phyloP scores from a whole-genome alignment of 352 stramenopile genomes.

The Phytophthora syringae region DNA sequence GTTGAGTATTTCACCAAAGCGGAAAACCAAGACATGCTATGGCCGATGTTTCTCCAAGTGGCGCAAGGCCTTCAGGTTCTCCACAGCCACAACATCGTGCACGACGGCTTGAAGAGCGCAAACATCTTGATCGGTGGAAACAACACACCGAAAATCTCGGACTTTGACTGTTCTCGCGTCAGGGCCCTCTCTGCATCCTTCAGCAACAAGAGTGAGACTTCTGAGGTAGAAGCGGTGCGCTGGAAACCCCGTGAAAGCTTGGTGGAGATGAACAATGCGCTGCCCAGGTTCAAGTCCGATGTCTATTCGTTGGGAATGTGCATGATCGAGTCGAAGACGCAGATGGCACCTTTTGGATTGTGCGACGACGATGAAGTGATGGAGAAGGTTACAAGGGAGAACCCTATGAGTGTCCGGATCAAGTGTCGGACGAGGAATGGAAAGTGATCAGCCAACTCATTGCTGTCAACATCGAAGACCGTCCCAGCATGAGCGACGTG shows the following conservation, averaged over 20 bases:
- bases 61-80: slow-evolving; percentile 58
- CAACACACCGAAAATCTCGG: slow-evolving; percentile 27
- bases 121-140: slow-evolving; percentile 74
- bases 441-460: neutral
- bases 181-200: slow-evolving; percentile 10
- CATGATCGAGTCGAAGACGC: slow-evolving; percentile 34
- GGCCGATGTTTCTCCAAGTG: slow-evolving; percentile 28
- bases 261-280: neutral
- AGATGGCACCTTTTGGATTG: slow-evolving; percentile 15
- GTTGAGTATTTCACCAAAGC: slow-evolving; percentile 18
- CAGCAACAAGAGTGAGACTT: slow-evolving; percentile 5
- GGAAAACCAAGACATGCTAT: slow-evolving; percentile 10
- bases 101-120: slow-evolving; percentile 83
- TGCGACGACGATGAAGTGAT: slow-evolving; percentile 9
- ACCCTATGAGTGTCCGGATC: slow-evolving; percentile 5
- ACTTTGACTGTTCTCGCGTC: slow-evolving; percentile 31
- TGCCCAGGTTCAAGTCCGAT: slow-evolving; percentile 22
- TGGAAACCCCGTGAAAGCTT: slow-evolving; percentile 32
- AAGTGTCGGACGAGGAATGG: slow-evolving; percentile 20
- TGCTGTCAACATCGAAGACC: neutral
- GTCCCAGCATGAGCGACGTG: neutral
- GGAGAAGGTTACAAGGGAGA: slow-evolving; percentile 6
- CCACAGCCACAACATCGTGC: slow-evolving; percentile 56
- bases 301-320: slow-evolving; percentile 41
- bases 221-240: slow-evolving; percentile 12